Evolutionary conservation across 2,329 filamentous ascomycete species (phyloP).

Genomic region (Trichoderma harzianum): DNA sequence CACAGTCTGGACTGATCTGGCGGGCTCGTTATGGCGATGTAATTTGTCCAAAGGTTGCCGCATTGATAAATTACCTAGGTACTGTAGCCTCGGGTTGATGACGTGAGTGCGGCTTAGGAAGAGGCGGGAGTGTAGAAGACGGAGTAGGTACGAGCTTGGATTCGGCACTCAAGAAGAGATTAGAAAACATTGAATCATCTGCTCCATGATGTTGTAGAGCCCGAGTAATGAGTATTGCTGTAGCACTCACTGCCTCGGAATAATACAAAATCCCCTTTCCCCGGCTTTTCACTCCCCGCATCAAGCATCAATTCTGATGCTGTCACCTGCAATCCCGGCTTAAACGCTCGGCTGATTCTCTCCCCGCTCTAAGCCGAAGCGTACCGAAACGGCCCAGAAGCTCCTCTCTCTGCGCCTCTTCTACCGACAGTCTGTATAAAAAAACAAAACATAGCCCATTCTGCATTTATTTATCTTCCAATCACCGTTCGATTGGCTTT

Average conservation of each 20-base stretch:
- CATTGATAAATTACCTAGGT: not conserved
- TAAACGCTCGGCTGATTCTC: constrained; percentile 8
- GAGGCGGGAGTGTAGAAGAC: not conserved
- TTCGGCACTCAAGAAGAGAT: not conserved
- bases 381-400: constrained; percentile 30
- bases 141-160: not conserved
- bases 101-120: not conserved
- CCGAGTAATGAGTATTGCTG: not conserved
- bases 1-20: not conserved
- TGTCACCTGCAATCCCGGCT: not conserved
- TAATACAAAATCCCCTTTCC: not conserved
- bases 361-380: constrained; percentile 39
- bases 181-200: not conserved
- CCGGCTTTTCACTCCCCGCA: constrained; percentile 2
- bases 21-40: not conserved
- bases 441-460: not conserved
- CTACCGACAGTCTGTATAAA: constrained; percentile 4
- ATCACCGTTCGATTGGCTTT: not conserved
- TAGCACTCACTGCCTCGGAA: not conserved
- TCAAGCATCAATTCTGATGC: not conserved
- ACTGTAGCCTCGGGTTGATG: not conserved
- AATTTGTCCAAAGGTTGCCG: not conserved
- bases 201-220: not conserved
- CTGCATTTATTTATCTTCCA: not conserved
- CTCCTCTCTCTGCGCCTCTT: constrained; percentile 1